Evolutionary conservation across 2,329 filamentous ascomycete genomes (phyloP).

Genomic region (Aspergillus viridinutans): DNA sequence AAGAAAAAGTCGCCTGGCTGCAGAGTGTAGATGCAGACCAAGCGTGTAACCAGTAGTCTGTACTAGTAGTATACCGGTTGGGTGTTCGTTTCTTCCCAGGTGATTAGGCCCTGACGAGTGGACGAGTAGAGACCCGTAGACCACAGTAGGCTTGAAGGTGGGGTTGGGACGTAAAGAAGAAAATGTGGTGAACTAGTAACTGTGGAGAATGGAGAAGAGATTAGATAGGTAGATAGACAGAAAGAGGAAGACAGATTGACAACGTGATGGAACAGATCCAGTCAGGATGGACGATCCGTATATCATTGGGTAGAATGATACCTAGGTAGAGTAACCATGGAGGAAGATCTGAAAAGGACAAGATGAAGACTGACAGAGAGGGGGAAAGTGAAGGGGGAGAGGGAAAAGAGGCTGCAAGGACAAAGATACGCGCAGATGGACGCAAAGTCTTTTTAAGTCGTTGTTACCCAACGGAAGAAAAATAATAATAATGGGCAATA

Average conservation of each 20-base stretch:
- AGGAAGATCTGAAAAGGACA: neutral
- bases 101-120: neutral
- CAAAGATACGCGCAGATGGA: slow-evolving; percentile 11
- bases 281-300: neutral
- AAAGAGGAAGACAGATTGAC: neutral
- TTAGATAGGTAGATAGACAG: neutral
- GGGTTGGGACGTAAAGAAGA: neutral
- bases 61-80: neutral
- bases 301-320: neutral
- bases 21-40: slow-evolving; percentile 10
- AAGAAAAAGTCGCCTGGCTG: slow-evolving; percentile 13
- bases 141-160: neutral
- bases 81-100: neutral
- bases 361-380: neutral
- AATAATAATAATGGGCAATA: neutral
- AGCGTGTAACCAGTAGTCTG: slow-evolving; percentile 12
- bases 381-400: neutral
- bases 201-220: neutral
- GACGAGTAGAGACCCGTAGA: slow-evolving; percentile 2
- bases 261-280: neutral
- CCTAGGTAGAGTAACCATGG: neutral
- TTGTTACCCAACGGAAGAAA: slow-evolving; percentile 7
- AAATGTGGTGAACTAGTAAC: neutral
- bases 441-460: slow-evolving; percentile 8
- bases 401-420: slow-evolving; percentile 2